Conservation (phyloP, 148 eudicot genomes). For the Nepenthes gracilis region DNA sequence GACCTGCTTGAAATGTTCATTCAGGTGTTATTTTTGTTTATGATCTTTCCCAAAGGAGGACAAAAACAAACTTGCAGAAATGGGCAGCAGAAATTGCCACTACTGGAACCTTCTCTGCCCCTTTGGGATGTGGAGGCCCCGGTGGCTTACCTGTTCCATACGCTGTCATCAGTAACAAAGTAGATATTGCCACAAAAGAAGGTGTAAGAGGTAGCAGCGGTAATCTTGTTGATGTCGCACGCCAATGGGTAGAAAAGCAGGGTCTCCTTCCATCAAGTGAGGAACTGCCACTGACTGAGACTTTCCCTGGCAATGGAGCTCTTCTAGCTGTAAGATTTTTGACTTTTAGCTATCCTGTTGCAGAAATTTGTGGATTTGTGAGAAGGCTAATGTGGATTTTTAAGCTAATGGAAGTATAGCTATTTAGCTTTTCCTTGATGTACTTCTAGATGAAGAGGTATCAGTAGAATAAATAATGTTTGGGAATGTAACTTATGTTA, state of each 20-base stretch:
- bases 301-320: slow-evolving; percentile 71
- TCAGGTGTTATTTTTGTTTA: slow-evolving; percentile 83
- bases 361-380: too few species aligned
- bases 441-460: too few species aligned
- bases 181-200: slow-evolving; percentile 66
- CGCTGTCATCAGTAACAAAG: slow-evolving; percentile 78
- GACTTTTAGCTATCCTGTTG: neutral
- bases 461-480: too few species aligned
- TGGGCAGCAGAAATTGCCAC: slow-evolving; percentile 83
- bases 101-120: slow-evolving; percentile 76
- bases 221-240: slow-evolving; percentile 82
- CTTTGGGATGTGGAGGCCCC: slow-evolving; percentile 68
- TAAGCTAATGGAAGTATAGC: too few species aligned
- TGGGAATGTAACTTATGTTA: too few species aligned
- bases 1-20: neutral
- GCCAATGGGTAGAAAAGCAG: slow-evolving; percentile 95
- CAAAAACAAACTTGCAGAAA: slow-evolving; percentile 69
- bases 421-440: too few species aligned
- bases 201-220: slow-evolving; percentile 72
- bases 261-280: slow-evolving; percentile 75
- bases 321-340: slow-evolving; percentile 55
- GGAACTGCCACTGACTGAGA: slow-evolving; percentile 72
- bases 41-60: slow-evolving; percentile 69
- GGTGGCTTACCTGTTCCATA: slow-evolving; percentile 92
- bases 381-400: too few species aligned